Base-by-base conservation (phyloP, 805 yeast species). In the Tetrapisispora namnaoensis region DNA sequence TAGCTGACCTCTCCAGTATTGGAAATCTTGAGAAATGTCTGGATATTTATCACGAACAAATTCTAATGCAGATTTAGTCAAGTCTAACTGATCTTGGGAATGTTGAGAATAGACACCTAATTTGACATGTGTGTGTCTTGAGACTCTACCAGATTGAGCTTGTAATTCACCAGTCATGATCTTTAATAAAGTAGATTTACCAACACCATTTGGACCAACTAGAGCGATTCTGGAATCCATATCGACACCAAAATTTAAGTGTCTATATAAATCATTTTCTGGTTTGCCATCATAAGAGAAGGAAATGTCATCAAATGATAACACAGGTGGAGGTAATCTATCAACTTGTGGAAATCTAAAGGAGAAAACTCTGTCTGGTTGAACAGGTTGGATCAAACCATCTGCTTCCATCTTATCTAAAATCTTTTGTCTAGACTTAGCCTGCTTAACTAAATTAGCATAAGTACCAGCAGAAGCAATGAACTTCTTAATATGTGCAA, bases 381-480 rank as follows among this genome's bases (percentile, higher is more conserved):
- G 89, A 60, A 93, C 99, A 48, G 95, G 83, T 73, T 86, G 86
- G 64, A 93, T 86, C 63, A 86, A 77, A 66, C 99, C 99, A 69
- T 93, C 99, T 60, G 99, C 98, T 75, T 93, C 99, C 99, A 93
- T 93, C 83, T 93, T 93, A 74, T 93, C 99, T 70, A 93, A 78
- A 68, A 93, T 93, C 83, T 93, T 93, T 79, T 93, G 99, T 75
- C 98, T 87, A 34, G 99, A 93, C 73, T 93, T 93, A 56, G 99
- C 99, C 75, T 93, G 99, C 70, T 86, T 88, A 51, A 93, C 99
- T 76, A 93, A 78, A 75, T 93, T 93, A 53, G 99, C 98, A 74
- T 93, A 93, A 49, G 99, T 93, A 90, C 99, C 99, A 50, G 99
- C 99, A 59, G 96, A 86, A 37, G 99, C 99, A 74, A 93, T 93